Conservation (phyloP, 805 yeast species). For the Suhomyces kilbournensis region DNA sequence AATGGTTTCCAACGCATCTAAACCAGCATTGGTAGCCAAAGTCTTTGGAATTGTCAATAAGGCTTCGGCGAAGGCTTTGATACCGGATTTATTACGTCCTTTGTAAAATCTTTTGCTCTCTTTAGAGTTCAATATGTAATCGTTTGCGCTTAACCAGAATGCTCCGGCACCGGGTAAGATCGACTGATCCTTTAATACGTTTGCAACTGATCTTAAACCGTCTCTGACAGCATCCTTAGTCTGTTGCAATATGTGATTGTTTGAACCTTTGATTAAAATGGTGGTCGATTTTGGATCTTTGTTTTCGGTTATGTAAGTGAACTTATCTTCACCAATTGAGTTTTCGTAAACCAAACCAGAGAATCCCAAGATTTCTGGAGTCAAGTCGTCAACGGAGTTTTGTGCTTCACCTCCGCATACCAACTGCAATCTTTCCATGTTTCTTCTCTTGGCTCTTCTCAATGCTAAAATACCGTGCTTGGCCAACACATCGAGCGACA, state of each 20-base stretch:
- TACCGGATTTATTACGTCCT: constrained; percentile 87
- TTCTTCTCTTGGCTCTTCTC: constrained; percentile 97
- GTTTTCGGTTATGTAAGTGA: constrained; percentile 89
- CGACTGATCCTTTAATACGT: constrained; percentile 78
- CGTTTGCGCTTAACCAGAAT: constrained; percentile 79
- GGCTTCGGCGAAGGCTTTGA: constrained; percentile 91
- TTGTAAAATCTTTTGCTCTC: constrained; percentile 54
- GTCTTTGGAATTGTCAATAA: constrained; percentile 90
- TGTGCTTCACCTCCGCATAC: constrained; percentile 98
- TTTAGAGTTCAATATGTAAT: constrained; percentile 50
- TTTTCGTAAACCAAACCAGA: constrained; percentile 92
- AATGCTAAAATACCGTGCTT: constrained; percentile 89
- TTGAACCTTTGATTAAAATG: constrained; percentile 90
- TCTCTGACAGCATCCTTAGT: constrained; percentile 97
- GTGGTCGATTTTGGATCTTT: constrained; percentile 89
- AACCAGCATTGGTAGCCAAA: constrained; percentile 86
- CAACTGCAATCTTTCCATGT: constrained; percentile 96
- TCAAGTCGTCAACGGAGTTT: constrained; percentile 90
- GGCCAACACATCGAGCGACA: constrained; percentile 92
- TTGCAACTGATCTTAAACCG: constrained; percentile 92
- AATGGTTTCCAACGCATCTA: constrained; percentile 86
- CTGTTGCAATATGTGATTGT: constrained; percentile 82
- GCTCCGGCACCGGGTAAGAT: constrained; percentile 98
- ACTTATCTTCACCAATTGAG: constrained; percentile 94
- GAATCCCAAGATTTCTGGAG: constrained; percentile 75